A percentile compares a stretch with the other conserved stretches of the same genome.
Evolutionary conservation across 2,329 filamentous ascomycete genomes (phyloP).

Genomic region (Ambrosiella cleistominuta): DNA sequence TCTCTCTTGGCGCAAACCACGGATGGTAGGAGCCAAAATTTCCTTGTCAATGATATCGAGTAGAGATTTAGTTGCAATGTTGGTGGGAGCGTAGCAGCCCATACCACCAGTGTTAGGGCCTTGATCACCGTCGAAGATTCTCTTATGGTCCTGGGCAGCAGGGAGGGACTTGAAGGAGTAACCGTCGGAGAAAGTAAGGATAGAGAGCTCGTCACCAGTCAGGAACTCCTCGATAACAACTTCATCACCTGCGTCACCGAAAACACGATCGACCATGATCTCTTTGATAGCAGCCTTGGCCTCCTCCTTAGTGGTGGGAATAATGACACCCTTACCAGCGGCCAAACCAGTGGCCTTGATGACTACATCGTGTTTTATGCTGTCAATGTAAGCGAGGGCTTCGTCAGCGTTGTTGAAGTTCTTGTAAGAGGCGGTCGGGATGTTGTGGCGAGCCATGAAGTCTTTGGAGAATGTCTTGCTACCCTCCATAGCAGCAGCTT

Average conservation of each 20-base stretch:
- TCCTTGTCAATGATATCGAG: conserved; percentile 61
- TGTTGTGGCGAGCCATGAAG: conserved; percentile 82
- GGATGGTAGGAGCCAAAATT: conserved; percentile 75
- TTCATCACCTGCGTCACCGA: conserved; percentile 71
- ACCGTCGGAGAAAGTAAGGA: conserved; percentile 83
- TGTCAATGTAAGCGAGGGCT: conserved; percentile 58
- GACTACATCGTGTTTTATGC: conserved; percentile 55
- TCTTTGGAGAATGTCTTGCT: conserved; percentile 96
- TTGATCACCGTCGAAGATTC: conserved; percentile 73
- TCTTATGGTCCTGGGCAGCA: conserved; percentile 91
- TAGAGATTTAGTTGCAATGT: conserved; percentile 56
- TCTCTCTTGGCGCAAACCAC: conserved; percentile 71
- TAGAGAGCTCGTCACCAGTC: conserved; percentile 77
- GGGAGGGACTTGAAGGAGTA: conserved; percentile 68
- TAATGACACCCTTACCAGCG: conserved; percentile 88
- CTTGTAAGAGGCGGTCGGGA: conserved; percentile 79
- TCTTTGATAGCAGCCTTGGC: conserved; percentile 65
- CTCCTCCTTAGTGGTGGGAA: conserved; percentile 66
- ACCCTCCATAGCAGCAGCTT: conserved; percentile 79
- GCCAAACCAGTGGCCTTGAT: conserved; percentile 90
- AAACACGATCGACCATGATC: conserved; percentile 80
- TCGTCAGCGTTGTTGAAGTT: conserved; percentile 68
- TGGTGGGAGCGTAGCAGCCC: conserved; percentile 92
- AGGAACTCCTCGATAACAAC: conserved; percentile 94
- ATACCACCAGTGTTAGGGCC: conserved; percentile 94